Conservation (phyloP, 495 filamentous ascomycete species). For the Niebla homalea region DNA sequence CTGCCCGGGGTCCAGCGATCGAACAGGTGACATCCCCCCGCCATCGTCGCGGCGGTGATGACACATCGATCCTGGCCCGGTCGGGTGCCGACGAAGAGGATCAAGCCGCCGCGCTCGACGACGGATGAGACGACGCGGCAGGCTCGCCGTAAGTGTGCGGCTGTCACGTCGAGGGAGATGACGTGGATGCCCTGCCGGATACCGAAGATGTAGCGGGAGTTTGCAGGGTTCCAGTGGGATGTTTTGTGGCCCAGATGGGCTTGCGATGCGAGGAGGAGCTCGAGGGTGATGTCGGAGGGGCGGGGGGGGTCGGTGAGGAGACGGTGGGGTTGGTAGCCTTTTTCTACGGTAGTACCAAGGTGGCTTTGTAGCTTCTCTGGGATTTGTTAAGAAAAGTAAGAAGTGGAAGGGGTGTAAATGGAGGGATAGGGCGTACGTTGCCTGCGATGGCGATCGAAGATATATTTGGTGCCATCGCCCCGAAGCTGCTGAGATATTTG, state of each 20-base stretch:
- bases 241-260: slow-evolving; percentile 86
- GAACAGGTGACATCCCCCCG: slow-evolving; percentile 76
- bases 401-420: background rate
- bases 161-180: slow-evolving; percentile 76
- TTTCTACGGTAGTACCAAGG: slow-evolving; percentile 40
- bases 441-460: background rate
- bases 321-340: slow-evolving; percentile 53
- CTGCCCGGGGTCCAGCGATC: slow-evolving; percentile 85
- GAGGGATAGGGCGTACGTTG: slow-evolving; percentile 4
- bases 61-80: slow-evolving; percentile 64
- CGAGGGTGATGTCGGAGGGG: slow-evolving; percentile 71
- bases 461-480: slow-evolving; percentile 7
- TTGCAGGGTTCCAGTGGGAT: slow-evolving; percentile 88
- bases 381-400: background rate
- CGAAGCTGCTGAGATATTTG: slow-evolving; percentile 7
- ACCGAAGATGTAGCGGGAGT: slow-evolving; percentile 90
- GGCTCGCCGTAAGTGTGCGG: slow-evolving; percentile 76
- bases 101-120: slow-evolving; percentile 64
- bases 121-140: slow-evolving; percentile 82
- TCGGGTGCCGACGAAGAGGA: slow-evolving; percentile 84
- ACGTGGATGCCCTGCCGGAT: slow-evolving; percentile 85
- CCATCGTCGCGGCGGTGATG: slow-evolving; percentile 65
- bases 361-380: slow-evolving; percentile 17
- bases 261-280: slow-evolving; percentile 82
- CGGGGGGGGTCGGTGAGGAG: slow-evolving; percentile 57